Conservation (phyloP, 2,329 filamentous ascomycete genomes). For the Madurella mycetomatis region DNA sequence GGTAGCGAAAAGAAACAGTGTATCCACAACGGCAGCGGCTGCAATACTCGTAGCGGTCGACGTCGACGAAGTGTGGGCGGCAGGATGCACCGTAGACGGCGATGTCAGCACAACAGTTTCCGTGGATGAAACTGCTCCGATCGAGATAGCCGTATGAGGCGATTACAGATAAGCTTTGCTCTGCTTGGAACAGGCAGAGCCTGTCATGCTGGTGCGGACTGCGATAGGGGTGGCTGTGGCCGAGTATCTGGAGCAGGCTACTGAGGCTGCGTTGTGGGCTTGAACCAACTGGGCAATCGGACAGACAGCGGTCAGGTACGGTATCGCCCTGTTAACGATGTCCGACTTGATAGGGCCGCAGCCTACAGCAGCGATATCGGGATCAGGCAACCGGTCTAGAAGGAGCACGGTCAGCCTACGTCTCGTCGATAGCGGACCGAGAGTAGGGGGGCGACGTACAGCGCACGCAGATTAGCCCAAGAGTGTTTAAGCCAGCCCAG, state of each 20-base stretch:
- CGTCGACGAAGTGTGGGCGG: background rate
- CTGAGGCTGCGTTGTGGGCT: constrained; percentile 30
- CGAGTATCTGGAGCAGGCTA: constrained; percentile 14
- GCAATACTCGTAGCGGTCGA: background rate
- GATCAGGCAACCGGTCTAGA: constrained; percentile 44
- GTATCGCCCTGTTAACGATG: constrained; percentile 29
- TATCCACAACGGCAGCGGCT: background rate
- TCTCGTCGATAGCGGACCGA: background rate
- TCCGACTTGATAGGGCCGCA: constrained; percentile 38
- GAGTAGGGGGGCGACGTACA: constrained; percentile 26
- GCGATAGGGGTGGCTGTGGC: constrained; percentile 1
- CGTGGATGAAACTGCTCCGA: background rate
- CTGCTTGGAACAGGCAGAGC: background rate
- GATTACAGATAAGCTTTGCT: background rate
- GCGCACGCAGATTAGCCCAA: constrained; percentile 35
- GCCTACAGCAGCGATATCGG: constrained; percentile 41
- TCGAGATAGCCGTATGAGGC: background rate
- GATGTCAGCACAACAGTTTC: background rate
- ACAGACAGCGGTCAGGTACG: constrained; percentile 34
- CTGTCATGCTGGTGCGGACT: background rate
- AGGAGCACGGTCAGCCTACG: background rate
- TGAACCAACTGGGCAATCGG: constrained; percentile 23
- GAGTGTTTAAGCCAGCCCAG: constrained; percentile 34
- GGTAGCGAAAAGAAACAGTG: background rate
- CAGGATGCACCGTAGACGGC: background rate